Evolutionary conservation across 768 basidiomycete species (phyloP).

Genomic region (Tricholoma matsutake): DNA sequence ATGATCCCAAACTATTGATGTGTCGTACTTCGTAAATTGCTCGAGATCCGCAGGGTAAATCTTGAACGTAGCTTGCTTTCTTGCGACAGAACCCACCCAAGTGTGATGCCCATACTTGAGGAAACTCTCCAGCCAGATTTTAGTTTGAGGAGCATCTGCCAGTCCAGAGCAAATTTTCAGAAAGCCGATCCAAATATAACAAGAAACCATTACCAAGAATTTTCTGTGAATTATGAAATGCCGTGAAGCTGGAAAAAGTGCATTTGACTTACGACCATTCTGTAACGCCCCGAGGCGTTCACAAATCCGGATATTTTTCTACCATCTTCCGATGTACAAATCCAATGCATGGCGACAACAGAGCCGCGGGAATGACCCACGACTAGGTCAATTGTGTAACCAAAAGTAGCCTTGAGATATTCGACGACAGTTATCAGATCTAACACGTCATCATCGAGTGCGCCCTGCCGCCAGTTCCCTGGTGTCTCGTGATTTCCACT

Average conservation of each 20-base stretch:
- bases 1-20: constrained; percentile 60
- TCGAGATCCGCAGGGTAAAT: constrained; percentile 61
- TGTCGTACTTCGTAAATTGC: constrained; percentile 62
- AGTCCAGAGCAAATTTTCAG: constrained; percentile 7
- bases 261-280: constrained; percentile 61
- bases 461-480: constrained; percentile 62
- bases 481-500: constrained; percentile 79
- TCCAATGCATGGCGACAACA: constrained; percentile 64
- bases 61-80: constrained; percentile 48
- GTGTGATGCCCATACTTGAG: constrained; percentile 56
- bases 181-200: constrained; percentile 8
- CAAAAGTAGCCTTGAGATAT: constrained; percentile 54
- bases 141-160: constrained; percentile 28
- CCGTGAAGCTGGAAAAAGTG: constrained; percentile 2
- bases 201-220: constrained; percentile 35
- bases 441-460: constrained; percentile 55
- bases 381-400: constrained; percentile 66
- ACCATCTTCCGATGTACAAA: constrained; percentile 61
- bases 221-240: constrained; percentile 29
- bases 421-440: constrained; percentile 67
- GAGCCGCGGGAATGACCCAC: constrained; percentile 81
- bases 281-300: constrained; percentile 74
- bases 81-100: constrained; percentile 65
- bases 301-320: constrained; percentile 57
- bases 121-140: constrained; percentile 48